These are phyloP conservation scores for Candida glaebosa DNA, from an alignment of 805 yeast species.

Conservation along the genomic window DNA sequence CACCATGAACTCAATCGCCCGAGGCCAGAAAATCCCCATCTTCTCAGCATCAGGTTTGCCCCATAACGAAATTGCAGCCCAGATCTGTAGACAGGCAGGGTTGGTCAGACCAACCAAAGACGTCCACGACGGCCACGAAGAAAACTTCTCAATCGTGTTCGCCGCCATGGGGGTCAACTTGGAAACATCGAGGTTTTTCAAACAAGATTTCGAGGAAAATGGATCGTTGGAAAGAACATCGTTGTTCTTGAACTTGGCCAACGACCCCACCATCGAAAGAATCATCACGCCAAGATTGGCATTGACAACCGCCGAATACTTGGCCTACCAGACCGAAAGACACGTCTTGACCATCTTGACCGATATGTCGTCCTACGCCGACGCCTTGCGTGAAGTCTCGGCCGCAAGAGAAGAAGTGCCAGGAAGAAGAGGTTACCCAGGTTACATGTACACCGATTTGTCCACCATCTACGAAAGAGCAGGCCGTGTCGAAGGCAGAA, in stretches of 20 bases:
- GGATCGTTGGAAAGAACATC: conserved; percentile 98
- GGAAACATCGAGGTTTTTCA: conserved; percentile 97
- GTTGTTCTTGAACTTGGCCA: conserved; percentile 93
- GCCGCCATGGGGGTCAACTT: conserved; percentile 99
- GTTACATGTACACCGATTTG: conserved; percentile 99
- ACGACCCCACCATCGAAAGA: conserved; percentile 99
- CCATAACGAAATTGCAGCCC: conserved; percentile 99
- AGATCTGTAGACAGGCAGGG: conserved; percentile 99
- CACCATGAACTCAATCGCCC: conserved; percentile 98
- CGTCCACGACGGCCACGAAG: conserved; percentile 99
- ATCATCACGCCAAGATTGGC: conserved; percentile 99
- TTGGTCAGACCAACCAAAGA: conserved; percentile 99
- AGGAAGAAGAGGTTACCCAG: conserved; percentile 99
- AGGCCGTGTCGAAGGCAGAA: conserved; percentile 99
- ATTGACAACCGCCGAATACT: conserved; percentile 95
- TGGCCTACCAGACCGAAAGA: conserved; percentile 98
- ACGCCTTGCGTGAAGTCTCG: conserved; percentile 98
- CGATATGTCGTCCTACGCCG: conserved; percentile 99
- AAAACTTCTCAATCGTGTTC: conserved; percentile 96
- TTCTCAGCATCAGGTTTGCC: conserved; percentile 99
- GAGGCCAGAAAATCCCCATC: conserved; percentile 99
- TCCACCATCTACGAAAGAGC: conserved; percentile 99
- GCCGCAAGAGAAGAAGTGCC: conserved; percentile 99
- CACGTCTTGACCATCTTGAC: conserved; percentile 97
- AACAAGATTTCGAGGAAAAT: conserved; percentile 98